These are phyloP conservation scores for Microthlaspi erraticum DNA, from an alignment of 345 rosid genomes.

Conservation along the genomic window DNA sequence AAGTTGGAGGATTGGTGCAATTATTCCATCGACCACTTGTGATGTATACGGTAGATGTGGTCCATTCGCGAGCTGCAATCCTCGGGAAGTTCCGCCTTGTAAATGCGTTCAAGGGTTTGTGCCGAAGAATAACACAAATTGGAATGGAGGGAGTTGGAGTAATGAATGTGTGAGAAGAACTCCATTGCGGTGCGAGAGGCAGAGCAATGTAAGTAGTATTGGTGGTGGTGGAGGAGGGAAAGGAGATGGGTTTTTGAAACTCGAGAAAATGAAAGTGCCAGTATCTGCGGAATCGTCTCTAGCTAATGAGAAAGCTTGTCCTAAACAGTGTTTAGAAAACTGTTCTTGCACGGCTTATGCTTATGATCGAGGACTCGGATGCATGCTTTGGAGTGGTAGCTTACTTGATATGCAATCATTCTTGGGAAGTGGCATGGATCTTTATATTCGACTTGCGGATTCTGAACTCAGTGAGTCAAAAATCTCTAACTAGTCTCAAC, in stretches of 20 bases:
- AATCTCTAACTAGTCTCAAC: neutral
- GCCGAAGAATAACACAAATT: slow-evolving; percentile 50
- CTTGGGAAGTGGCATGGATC: slow-evolving; percentile 47
- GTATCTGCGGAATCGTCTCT: slow-evolving; percentile 38
- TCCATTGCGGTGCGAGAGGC: slow-evolving; percentile 44
- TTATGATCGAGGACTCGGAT: slow-evolving; percentile 48
- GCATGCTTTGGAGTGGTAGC: slow-evolving; percentile 53
- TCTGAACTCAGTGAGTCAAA: slow-evolving; percentile 53
- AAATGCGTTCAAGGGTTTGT: slow-evolving; percentile 59
- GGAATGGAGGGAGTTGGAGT: slow-evolving; percentile 51
- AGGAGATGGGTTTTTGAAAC: slow-evolving; percentile 52
- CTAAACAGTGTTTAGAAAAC: slow-evolving; percentile 47
- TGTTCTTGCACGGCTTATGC: slow-evolving; percentile 64
- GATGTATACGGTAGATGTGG: slow-evolving; percentile 62
- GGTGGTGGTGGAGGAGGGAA: slow-evolving; percentile 30
- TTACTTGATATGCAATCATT: slow-evolving; percentile 51
- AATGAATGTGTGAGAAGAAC: slow-evolving; percentile 54
- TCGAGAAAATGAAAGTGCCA: slow-evolving; percentile 52
- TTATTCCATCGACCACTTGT: slow-evolving; percentile 34
- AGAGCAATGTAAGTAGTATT: slow-evolving; percentile 30
- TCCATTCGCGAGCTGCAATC: slow-evolving; percentile 47
- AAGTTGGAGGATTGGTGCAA: slow-evolving; percentile 25
- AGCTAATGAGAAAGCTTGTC: slow-evolving; percentile 41
- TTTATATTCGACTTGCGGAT: slow-evolving; percentile 48
- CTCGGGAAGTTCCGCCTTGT: slow-evolving; percentile 47